Evolutionary conservation across 2,329 filamentous ascomycete genomes (phyloP), one percentile per base, ranked within the genome.

Genomic region (Lasiodiplodia citricola): DNA sequence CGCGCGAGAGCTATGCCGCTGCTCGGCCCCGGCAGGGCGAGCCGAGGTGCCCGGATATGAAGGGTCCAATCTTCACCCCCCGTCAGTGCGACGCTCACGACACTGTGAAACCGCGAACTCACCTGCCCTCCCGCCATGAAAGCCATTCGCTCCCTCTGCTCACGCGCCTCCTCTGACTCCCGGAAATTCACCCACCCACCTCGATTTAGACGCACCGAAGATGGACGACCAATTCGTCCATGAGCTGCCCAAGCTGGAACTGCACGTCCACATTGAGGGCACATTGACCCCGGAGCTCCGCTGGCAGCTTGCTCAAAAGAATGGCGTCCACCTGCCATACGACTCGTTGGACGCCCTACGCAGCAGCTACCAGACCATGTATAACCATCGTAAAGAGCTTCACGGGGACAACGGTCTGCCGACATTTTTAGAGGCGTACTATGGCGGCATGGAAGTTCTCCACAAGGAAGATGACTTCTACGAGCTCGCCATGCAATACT

Each of bases 241-340:
- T 41, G 62, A 71, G 1, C 73, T 83, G 0, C 82, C 83, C 6
- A 84, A 84, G 66, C 79, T 83, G 28, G 83, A 84, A 70, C 80
- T 84, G 7, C 83, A 84, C 70, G 68, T 84, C 25, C 82, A 84
- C 72, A 82, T 84, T 62, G 83, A 84, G 75, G 83, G 83, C 7
- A 83, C 80, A 1, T 73, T 84, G n/a, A 79, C 76, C 1, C 80
- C 82, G 0, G 72, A 76, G 21, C 74, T 84, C 2, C 76, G 79
- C 64, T 84, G 81, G 81, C 77, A 78, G 35, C 75, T 84, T 11
- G 76, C 82, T 2, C 75, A 78, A 35, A 78, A 79, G 23, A 84
- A 84, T 69, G 73, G 18, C 6, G 50, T 68, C 47, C 57, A n/a
- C 8, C 57, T 68, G 35, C 56, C 56, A 16, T 68, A 63, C 50